Base-by-base conservation (phyloP, 768 basidiomycete genomes). In the Xerocomellus intermedius region DNA sequence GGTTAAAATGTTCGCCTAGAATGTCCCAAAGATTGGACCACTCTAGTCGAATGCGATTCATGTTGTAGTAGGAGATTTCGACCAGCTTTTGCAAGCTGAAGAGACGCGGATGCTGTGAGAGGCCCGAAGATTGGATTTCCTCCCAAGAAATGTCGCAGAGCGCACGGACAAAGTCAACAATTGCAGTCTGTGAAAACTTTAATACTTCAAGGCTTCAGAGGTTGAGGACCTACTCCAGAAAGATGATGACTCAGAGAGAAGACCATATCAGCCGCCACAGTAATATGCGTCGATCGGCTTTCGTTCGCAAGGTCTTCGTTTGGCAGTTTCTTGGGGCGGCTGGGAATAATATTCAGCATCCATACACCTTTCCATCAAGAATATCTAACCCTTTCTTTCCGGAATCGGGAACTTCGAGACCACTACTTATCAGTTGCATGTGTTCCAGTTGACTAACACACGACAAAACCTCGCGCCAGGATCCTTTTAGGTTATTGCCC, bases 11-110 rank as follows among this genome's bases (percentile, higher is more conserved):
- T 70, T 97, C 94, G 48, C 97, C 97, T 10, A 99, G 75, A 48
- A 98, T 98, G 63, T 91, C 89, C 97, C 97, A 99, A 57, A 99
- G 79, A 71, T 92, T 91, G 1, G 92, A 93, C 97, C 97, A 99
- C 70, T 99, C 97, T 45, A 99, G 75, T 72, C 97, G 91, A 67
- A 99, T 98, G 45, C 97, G 88, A 58, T 79, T 87, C 97, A 99
- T 99, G 73, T 99, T 99, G 75, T 99, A 99, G 72, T 99, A 99
- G 9, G 95, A 97, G 52, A 99, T 98, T 68, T 99, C 97, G 38
- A 98, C 96, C 35, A 99, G 79, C 74, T 98, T 99, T 72, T 98
- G 95, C 53, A 99, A 74, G 71, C 95, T 96, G 80, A 98, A 99
- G 53, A 98, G 77, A 24, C 97, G 85, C 1, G 97, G 96, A 68